phyloP scores from a whole-genome alignment of 2,329 filamentous ascomycete species.

The Nigrospora oryzae region DNA sequence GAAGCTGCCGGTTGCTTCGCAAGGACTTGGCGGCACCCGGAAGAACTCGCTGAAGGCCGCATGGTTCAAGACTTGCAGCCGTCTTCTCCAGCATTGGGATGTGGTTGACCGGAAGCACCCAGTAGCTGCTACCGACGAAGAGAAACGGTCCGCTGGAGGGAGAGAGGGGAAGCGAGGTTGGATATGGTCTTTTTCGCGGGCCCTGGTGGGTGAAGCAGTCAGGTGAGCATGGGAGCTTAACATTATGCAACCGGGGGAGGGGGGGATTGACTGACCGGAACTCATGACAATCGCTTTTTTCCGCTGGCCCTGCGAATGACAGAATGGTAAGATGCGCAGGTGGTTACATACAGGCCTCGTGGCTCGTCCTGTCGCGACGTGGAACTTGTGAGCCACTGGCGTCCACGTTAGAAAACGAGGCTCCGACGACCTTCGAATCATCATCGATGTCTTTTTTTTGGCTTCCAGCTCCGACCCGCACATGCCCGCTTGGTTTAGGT shows the following conservation, averaged over 20 bases:
- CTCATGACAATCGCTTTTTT: background rate
- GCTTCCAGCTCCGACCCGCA: background rate
- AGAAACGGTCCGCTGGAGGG: no score
- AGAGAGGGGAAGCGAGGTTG: no score
- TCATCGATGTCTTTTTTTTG: conserved; percentile 1
- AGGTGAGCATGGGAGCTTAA: no score
- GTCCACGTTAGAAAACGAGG: no score
- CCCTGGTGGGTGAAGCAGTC: no score
- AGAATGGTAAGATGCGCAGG: no score
- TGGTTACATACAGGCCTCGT: no score
- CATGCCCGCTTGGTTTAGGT: no score
- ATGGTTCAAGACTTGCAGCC: conserved; percentile 46
- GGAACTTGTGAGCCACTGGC: no score
- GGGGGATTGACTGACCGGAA: background rate
- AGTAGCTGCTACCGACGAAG: no score
- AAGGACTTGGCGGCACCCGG: conserved; percentile 26
- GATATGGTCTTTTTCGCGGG: no score
- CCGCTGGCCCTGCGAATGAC: background rate
- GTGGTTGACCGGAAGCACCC: background rate
- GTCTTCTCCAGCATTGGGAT: conserved; percentile 49
- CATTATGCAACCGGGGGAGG: background rate
- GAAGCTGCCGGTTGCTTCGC: conserved; percentile 33
- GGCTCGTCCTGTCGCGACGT: no score
- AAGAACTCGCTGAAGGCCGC: conserved; percentile 43
- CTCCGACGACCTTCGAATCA: background rate